Base-by-base conservation (phyloP, 2,329 filamentous ascomycete species). In the Macrophomina phaseolina region DNA sequence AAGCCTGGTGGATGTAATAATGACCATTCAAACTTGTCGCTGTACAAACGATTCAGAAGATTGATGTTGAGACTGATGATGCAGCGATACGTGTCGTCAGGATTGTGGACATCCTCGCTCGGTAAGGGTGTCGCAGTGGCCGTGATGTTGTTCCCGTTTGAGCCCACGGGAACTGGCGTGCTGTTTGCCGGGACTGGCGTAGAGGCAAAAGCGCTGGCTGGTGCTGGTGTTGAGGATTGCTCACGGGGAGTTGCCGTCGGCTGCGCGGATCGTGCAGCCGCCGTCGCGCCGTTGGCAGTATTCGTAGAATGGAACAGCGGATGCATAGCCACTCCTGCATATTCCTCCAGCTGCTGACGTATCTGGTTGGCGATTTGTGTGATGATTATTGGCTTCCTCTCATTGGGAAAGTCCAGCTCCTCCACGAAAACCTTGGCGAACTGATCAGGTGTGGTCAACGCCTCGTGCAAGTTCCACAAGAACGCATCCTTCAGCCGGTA, bases 1-100 rank as follows among this genome's bases (percentile, higher is more conserved):
- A 94, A 93, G 28, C 94, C 94, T 1, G 93, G 91, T 2, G 94
- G 93, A 74, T 98, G 94, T 18, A 97, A 84, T 23, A 99, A 83
- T 5, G 94, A 98, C 94, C 94, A 98, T 77, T 98, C 94, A 70
- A 99, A 98, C 75, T 94, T 97, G 83, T 99, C 95, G 3, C 92
- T 96, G 79, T 97, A 98, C 12, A 98, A 86, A 72, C 91, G 90
- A 66, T 96, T 97, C 64, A 93, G 90, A 28, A 98, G 85, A 75
- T 97, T 97, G 74, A 99, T 91, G 76, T 91, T 97, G 52, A 99
- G 83, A 52, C 89, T 92, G 71, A 99, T 90, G 73, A 98, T 91
- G 77, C 95, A 98, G 58, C 95, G 89, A 79, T 98, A 97, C 2
- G 92, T 94, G 78, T 98, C 94, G 75, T 97, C 94, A 4, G 93